A percentile compares a stretch with the other conserved stretches of the same genome.
Evolutionary conservation across 768 basidiomycete species (phyloP).

Genomic region (Glaciozyma antarctica): DNA sequence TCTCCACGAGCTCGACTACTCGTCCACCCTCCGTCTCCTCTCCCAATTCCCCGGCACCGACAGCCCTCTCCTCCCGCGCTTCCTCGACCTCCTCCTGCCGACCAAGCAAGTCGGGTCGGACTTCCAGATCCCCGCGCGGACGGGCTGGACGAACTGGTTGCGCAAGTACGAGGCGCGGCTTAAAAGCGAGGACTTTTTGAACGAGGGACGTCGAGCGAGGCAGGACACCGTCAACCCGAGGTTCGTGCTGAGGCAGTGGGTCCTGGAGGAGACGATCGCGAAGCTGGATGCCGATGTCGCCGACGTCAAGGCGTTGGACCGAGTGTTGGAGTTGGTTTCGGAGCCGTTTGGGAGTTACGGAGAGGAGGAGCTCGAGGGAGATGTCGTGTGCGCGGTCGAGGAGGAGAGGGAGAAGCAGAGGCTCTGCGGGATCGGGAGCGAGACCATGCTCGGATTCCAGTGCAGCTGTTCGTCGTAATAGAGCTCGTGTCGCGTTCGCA

Average conservation of each 20-base stretch:
- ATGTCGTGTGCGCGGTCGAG: not conserved
- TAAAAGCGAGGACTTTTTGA: slow-evolving; percentile 36
- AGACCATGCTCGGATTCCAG: slow-evolving; percentile 33
- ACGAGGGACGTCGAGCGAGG: slow-evolving; percentile 43
- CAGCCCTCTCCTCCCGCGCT: slow-evolving; percentile 15
- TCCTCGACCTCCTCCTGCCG: slow-evolving; percentile 32
- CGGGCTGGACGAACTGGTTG: slow-evolving; percentile 34
- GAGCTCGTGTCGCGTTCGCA: too few species aligned
- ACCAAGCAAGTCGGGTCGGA: slow-evolving; percentile 1
- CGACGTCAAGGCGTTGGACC: slow-evolving; percentile 55
- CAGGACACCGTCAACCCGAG: slow-evolving; percentile 67
- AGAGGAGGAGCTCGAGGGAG: slow-evolving; percentile 51
- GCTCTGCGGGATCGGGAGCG: slow-evolving; percentile 26
- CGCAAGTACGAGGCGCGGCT: slow-evolving; percentile 47
- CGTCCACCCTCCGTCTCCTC: slow-evolving; percentile 69
- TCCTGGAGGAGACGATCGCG: slow-evolving; percentile 82
- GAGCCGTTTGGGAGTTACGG: slow-evolving; percentile 83
- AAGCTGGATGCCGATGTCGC: slow-evolving; percentile 48
- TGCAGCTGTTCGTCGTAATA: slow-evolving; percentile 16
- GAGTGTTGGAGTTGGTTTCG: slow-evolving; percentile 82
- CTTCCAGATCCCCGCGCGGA: slow-evolving; percentile 3
- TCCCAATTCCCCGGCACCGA: slow-evolving; percentile 51
- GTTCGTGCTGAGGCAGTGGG: slow-evolving; percentile 90
- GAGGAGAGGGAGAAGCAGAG: slow-evolving; percentile 30
- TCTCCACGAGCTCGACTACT: slow-evolving; percentile 70